Evolutionary conservation across 768 basidiomycete species (phyloP), one percentile per base, ranked within the genome.

Genomic region (Filobasidium floriforme): DNA sequence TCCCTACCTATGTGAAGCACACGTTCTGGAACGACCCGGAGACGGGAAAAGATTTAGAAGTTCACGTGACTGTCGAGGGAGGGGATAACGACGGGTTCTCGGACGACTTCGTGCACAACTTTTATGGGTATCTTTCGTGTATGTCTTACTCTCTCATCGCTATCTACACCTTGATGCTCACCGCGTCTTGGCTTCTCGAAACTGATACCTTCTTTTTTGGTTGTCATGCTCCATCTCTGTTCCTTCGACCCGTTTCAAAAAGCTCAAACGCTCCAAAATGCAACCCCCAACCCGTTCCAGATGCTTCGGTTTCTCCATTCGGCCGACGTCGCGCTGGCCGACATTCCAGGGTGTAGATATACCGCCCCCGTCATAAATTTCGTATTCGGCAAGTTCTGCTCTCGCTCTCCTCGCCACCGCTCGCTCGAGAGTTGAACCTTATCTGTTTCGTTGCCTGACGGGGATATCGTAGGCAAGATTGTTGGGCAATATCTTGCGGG

Each of bases 21-120:
- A 65, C 64, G 64, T 65, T 65, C 37, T 65, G 64, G 64, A 59
- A 59, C 46, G 55, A 43, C 41, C 57, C 57, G 10, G 43, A 24
- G 10, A 59, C 64, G 18, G 41, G 24, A 26, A 46, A 60, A 22
- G 64, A 65, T 28, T 44, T 65, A 22, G 64, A 65, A 4, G 59
- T 60, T 9, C 61, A 46, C 22, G 49, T 51, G 1, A 63, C 51
- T 29, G 28, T 60, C 7, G 1, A 14, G 6, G 26, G 41, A 11
- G 19, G 24, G 3, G 11, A 4, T 15, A 41, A 28, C 24, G 32
- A 1, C 46, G 57, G 64, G 29, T 60, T 43, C 12, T 64, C 55
- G 14, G 59, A 65, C 43, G 64, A 60, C 1, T 65, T 65, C 43
- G 3, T 60, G 10, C 64, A 60, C 46, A 65, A 65, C 44, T 65